phyloP scores from a whole-genome alignment of 352 stramenopile species.

The Phytophthora pluvialis region DNA sequence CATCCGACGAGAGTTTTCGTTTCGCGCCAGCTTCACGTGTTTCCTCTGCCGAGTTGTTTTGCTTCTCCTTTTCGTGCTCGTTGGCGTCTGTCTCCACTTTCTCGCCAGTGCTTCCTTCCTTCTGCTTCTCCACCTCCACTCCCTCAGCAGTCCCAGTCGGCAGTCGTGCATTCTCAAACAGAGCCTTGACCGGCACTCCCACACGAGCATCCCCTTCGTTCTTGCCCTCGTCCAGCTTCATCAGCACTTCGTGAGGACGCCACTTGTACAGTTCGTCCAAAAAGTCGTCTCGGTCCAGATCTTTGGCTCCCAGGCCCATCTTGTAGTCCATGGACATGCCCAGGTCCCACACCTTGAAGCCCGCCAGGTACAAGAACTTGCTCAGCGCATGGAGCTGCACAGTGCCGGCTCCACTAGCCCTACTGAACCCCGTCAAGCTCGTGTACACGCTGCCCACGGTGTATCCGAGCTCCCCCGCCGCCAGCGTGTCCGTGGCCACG shows the following conservation, averaged over 20 bases:
- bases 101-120: not conserved
- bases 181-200: constrained; percentile 55
- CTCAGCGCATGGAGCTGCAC: constrained; percentile 86
- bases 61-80: constrained; percentile 7
- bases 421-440: constrained; percentile 84
- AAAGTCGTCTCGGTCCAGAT: constrained; percentile 78
- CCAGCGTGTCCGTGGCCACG: constrained; percentile 72
- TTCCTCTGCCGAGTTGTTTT: constrained; percentile 10
- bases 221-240: constrained; percentile 50
- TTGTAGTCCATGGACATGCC: constrained; percentile 93
- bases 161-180: constrained; percentile 59
- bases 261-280: constrained; percentile 72
- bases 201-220: constrained; percentile 43
- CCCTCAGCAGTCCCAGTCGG: constrained; percentile 14
- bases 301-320: constrained; percentile 73
- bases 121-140: not conserved
- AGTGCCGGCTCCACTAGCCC: constrained; percentile 75
- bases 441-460: constrained; percentile 94
- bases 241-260: constrained; percentile 52
- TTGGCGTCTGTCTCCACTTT: constrained; percentile 8
- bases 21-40: constrained; percentile 37
- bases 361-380: constrained; percentile 71
- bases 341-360: constrained; percentile 88
- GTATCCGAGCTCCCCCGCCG: constrained; percentile 93
- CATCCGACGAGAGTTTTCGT: constrained; percentile 32